A percentile compares a stretch with the other conserved stretches of the same genome.
Evolutionary conservation across 495 filamentous ascomycete genomes (phyloP).

Genomic region (Hypoxylon fuscum): DNA sequence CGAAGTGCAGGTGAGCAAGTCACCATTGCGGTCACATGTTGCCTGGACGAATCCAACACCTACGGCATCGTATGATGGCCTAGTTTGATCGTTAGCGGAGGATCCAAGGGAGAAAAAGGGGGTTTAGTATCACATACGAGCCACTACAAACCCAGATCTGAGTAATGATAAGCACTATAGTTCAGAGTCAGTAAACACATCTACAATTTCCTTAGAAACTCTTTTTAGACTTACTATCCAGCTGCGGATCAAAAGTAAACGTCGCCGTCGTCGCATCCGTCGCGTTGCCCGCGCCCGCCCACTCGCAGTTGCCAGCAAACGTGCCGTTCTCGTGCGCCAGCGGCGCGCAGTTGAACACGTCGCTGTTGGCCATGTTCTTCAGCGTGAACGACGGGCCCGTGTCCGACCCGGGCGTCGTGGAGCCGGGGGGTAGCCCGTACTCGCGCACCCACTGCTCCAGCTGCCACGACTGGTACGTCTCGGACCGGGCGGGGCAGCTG

Average conservation of each 20-base stretch:
- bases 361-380: constrained; percentile 42
- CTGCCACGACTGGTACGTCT: constrained; percentile 50
- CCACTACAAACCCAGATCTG: constrained; percentile 47
- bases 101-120: not conserved
- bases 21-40: constrained; percentile 44
- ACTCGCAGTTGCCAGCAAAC: constrained; percentile 40
- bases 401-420: constrained; percentile 32
- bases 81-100: constrained; percentile 19
- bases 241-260: constrained; percentile 46
- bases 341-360: constrained; percentile 42
- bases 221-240: constrained; percentile 13
- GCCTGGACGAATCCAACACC: constrained; percentile 50
- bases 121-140: constrained; percentile 38
- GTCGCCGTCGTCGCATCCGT: constrained; percentile 32
- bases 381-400: constrained; percentile 50
- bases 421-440: constrained; percentile 42
- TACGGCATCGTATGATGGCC: constrained; percentile 34
- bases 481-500: constrained; percentile 37
- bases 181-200: not conserved
- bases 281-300: constrained; percentile 2
- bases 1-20: constrained; percentile 47
- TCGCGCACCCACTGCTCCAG: constrained; percentile 47
- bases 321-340: constrained; percentile 25
- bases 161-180: constrained; percentile 41
- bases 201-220: not conserved